Base-by-base conservation (phyloP, 768 basidiomycete species). In the Amanita pallidorosea region DNA sequence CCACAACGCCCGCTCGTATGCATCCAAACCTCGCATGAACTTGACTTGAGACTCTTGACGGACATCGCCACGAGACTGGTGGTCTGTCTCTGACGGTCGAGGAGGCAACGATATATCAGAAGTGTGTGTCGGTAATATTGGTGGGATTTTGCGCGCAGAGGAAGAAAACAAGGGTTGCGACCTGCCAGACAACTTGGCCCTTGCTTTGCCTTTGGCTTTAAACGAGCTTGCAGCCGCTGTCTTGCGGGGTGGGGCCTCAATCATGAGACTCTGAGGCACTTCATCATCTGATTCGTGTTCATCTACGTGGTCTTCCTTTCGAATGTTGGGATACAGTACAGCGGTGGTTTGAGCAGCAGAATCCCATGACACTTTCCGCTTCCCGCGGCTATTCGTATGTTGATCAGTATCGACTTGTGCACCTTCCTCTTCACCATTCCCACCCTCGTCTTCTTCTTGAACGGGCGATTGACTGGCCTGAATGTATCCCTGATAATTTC, bases 1-100 rank as follows among this genome's bases (percentile, higher is more conserved):
- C 96, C 96, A 99, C 44, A 98, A 66, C 1, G 96, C 96, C 53
- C 82, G 83, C 65, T 99, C 93, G 60, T 88, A 83, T 11, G 81
- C 80, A 60, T 92, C 86, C 41, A 92, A 63, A 7, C 88, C 85
- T 46, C 80, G 76, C 75, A 82, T 77, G 38, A 68, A 72, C 53
- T 70, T 79, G 17, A 67, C 59, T 38, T 63, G 70, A 49, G 66
- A 62, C 17, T 64, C 60, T 52, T 60, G 62, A 20, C 58, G 65
- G 15, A 59, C 47, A 7, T 61, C 57, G 29, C 58, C 56, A 15
- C 55, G 52, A 47, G 59, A 64, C 20, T 77, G 71, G 17, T 63
- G 55, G 47, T 77, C 73, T 23, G 84, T 54, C 55, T 83, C 85
- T 45, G 83, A 81, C 4, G 86, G 85, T 57, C 79, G 70, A 12